Evolutionary conservation across 805 yeast species (phyloP), one percentile per base, ranked within the genome.

Genomic region (Ogataea pilisensis): DNA sequence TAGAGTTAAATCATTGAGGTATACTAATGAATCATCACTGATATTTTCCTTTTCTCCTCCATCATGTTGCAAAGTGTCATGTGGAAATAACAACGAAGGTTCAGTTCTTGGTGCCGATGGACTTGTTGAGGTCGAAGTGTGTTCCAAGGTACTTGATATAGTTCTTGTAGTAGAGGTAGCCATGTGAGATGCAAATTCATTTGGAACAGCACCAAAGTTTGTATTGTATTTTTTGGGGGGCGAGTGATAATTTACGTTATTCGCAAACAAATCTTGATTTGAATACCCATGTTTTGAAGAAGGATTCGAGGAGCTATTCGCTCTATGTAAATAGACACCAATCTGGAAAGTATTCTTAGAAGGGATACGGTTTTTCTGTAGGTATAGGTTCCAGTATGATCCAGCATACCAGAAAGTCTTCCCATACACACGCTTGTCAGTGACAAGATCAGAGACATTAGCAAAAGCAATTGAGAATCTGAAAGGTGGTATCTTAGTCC

Each of bases 381-480:
- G 59, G 51, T 76, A 76, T 8, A 76, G 54, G 46, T 73, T 75
- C 82, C 82, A 76, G 48, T 70, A 73, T 9, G 80, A 74, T 0
- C 82, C 82, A n/a, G 80, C 79, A 50, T 75, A 76, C 79, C 80
- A 76, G 26, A 74, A 61, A 0, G 78, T 69, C 43, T 70, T 68
- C 8, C 76, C 72, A 48, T 76, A 76, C 1, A 73, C 72, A 31
- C 80, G 58, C 48, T 67, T 70, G 14, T 69, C 75, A 1, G 70
- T 64, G 13, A 62, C 56, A 14, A 76, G 58, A 11, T 66, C 66
- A 3, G 73, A 66, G 2, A 76, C 68, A 38, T 73, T 67, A 8
- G 70, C 65, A 54, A 76, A 76, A 4, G 76, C 73, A 36, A 75
- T 66, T 0, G 79, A 70, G 50, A 76, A 75, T 40, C 82, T 54